These are phyloP conservation scores for Ophiostoma sp. DNA, from an alignment of 2,329 filamentous ascomycete genomes.

Conservation along the genomic window DNA sequence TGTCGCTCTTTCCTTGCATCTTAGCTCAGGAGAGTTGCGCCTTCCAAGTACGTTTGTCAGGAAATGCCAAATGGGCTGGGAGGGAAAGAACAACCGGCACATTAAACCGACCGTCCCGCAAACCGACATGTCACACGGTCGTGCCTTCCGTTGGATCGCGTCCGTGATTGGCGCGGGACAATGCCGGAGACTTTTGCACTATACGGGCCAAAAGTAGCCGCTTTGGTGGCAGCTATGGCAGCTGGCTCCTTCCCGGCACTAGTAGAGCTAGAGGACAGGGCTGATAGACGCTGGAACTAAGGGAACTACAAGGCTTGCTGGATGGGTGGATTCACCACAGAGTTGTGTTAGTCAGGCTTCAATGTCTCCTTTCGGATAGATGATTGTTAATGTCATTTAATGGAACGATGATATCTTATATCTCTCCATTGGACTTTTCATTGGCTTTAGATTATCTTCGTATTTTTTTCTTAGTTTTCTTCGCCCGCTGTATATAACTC, in stretches of 20 bases:
- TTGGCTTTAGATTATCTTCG: too few relatives aligned
- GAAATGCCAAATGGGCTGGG: too few relatives aligned
- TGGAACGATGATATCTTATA: too few relatives aligned
- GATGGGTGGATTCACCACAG: neutral
- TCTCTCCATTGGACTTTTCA: too few relatives aligned
- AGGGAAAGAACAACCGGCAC: neutral
- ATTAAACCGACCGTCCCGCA: neutral
- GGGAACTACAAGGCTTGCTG: neutral
- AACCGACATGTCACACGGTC: neutral
- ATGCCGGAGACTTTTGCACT: neutral
- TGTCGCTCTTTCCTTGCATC: neutral
- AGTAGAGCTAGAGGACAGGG: too few relatives aligned
- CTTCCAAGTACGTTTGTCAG: neutral
- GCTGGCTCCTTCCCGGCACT: too few relatives aligned
- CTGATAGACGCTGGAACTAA: too few relatives aligned
- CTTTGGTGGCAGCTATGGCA: neutral
- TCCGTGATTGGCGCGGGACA: neutral
- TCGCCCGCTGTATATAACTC: too few relatives aligned
- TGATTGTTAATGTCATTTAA: too few relatives aligned
- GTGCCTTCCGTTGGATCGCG: neutral
- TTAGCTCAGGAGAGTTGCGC: neutral
- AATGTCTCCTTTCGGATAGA: neutral
- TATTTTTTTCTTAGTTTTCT: too few relatives aligned
- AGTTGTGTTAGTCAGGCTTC: neutral
- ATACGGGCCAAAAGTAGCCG: neutral